A percentile compares a stretch with the other conserved stretches of the same genome.
These are phyloP conservation scores for Hypoxylon sp. DNA, from an alignment of 2,329 filamentous ascomycete genomes.

Conservation along the genomic window DNA sequence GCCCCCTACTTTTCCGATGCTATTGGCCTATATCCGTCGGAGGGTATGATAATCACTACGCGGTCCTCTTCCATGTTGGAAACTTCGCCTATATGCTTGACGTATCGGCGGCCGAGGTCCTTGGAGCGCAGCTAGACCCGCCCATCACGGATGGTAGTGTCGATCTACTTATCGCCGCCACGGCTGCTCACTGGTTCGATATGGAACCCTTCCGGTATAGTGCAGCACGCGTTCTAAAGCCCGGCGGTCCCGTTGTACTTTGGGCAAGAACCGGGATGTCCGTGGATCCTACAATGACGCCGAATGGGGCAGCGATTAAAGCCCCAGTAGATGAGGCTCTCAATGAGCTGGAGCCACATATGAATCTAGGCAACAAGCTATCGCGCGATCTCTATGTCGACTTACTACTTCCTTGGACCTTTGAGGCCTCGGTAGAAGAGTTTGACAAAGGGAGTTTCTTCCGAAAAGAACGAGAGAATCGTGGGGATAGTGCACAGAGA, in stretches of 20 bases:
- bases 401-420: conserved; percentile 65
- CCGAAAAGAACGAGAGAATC: conserved; percentile 61
- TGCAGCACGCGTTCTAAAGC: conserved; percentile 63
- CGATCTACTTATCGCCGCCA: conserved; percentile 66
- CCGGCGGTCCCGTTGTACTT: conserved; percentile 68
- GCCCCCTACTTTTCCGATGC: conserved; percentile 62
- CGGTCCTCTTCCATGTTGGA: conserved; percentile 49
- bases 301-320: conserved; percentile 55
- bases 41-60: conserved; percentile 68
- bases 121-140: conserved; percentile 52
- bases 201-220: conserved; percentile 64
- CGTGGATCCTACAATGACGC: conserved; percentile 48
- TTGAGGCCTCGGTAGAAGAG: conserved; percentile 50
- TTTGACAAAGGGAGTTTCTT: conserved; percentile 60
- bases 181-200: conserved; percentile 72
- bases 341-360: conserved; percentile 57
- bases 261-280: conserved; percentile 56
- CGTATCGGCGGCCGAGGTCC: conserved; percentile 61
- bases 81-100: conserved; percentile 57
- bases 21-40: conserved; percentile 66
- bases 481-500: conserved; percentile 42
- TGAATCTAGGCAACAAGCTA: conserved; percentile 60
- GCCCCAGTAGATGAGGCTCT: conserved; percentile 56
- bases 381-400: conserved; percentile 58
- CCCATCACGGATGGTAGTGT: conserved; percentile 56